phyloP scores from a whole-genome alignment of 805 yeast species.

The Monosporozyma aerobia region DNA sequence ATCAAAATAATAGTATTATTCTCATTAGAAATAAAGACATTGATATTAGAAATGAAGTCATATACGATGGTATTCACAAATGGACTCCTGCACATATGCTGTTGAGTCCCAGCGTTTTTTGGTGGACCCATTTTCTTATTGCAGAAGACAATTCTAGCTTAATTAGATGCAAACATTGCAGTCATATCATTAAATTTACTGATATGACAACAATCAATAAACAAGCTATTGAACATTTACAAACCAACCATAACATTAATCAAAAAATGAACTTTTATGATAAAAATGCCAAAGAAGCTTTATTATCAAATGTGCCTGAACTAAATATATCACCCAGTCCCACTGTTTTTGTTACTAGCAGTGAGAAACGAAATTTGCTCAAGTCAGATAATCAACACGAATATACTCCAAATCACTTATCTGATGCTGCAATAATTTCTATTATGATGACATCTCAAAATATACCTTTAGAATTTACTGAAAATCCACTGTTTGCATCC shows the following conservation, averaged over 20 bases:
- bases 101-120: not conserved
- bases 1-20: not conserved
- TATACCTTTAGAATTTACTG: conserved; percentile 6
- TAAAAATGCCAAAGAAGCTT: not conserved
- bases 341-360: not conserved
- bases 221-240: conserved; percentile 5
- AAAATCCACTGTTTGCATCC: conserved; percentile 3
- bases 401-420: not conserved
- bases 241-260: conserved; percentile 3
- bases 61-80: conserved; percentile 1
- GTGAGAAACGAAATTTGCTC: not conserved
- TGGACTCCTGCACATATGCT: conserved; percentile 9
- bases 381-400: not conserved
- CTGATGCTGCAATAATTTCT: conserved; percentile 3
- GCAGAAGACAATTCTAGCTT: conserved; percentile 2
- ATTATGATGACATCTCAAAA: conserved; percentile 10
- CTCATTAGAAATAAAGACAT: not conserved
- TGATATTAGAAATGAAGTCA: conserved; percentile 2
- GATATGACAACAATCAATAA: not conserved
- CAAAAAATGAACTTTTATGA: not conserved
- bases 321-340: not conserved
- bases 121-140: conserved; percentile 12
- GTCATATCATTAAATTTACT: conserved; percentile 1
- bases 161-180: conserved; percentile 11
- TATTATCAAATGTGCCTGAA: not conserved